Percentiles rank a stretch among this genome's conserved stretches.
Conservation (phyloP, 2,329 filamentous ascomycete species). For the Elsinoe batatas region DNA sequence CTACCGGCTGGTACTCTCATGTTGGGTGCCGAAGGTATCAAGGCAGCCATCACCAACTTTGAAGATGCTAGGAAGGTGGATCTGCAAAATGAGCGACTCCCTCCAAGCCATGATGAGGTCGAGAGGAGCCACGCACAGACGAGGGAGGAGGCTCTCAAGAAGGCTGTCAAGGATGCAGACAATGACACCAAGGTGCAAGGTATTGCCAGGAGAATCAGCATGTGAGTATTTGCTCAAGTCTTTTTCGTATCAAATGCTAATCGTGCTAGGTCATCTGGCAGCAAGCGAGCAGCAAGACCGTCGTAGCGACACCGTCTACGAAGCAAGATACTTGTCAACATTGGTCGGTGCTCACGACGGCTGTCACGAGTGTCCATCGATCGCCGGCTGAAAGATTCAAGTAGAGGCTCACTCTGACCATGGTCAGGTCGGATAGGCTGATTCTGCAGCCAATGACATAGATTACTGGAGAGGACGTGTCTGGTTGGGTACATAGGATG, state of each 20-base stretch:
- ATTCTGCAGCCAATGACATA: neutral
- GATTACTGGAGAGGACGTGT: neutral
- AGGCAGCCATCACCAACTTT: slow-evolving; percentile 93
- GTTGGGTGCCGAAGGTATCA: slow-evolving; percentile 96
- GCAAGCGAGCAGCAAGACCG: slow-evolving; percentile 2
- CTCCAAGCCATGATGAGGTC: slow-evolving; percentile 87
- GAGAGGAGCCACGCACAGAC: slow-evolving; percentile 72
- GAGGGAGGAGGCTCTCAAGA: slow-evolving; percentile 70
- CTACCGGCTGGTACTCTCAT: slow-evolving; percentile 93
- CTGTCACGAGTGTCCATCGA: neutral
- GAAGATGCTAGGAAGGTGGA: slow-evolving; percentile 97
- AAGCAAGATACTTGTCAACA: neutral
- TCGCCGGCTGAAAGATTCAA: neutral
- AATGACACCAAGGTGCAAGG: slow-evolving; percentile 82
- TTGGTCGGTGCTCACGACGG: neutral
- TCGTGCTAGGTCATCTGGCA: neutral
- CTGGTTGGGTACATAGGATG: neutral
- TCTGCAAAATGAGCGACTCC: slow-evolving; percentile 88
- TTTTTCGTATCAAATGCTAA: neutral
- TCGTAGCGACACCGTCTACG: slow-evolving; percentile 3
- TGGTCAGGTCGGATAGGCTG: neutral
- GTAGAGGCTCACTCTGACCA: neutral
- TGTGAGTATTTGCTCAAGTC: slow-evolving; percentile 51
- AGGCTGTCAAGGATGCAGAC: slow-evolving; percentile 78
- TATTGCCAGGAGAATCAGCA: slow-evolving; percentile 85